Evolutionary conservation across 2,329 filamentous ascomycete species (phyloP), one percentile per base, ranked within the genome.

Genomic region (Penicillium oxalicum): DNA sequence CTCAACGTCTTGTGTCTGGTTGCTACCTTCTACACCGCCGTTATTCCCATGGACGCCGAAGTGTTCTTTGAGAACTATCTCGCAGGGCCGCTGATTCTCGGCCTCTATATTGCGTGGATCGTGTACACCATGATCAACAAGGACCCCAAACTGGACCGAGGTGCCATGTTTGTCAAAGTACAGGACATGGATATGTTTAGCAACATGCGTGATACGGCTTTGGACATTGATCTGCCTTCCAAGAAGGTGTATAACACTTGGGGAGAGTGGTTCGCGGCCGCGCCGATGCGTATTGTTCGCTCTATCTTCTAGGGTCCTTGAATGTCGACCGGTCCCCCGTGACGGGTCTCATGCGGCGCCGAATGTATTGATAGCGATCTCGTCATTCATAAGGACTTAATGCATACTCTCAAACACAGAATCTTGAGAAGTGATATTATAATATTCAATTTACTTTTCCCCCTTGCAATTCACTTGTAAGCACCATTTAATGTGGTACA

Each of bases 1-100:
- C 72, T 87, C 44, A 80, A 79, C 60, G 52, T 75, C 28, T 50
- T 83, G 27, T 75, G 79, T 28, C 65, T 82, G 27, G 63, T 76
- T 13, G 79, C 79, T 5, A 49, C 81, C 63, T 70, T 70, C 53
- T 70, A 61, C 33, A 59, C 62, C 33, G 55, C 62, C 0, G 51
- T 63, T 26, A 52, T 54, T 9, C 50, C 58, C 6, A 67, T 64
- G 37, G 66, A 68, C 36, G 72, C 70, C 0, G 54, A 70, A 42
- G 56, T 55, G 6, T 78, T 77, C 63, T 78, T 78, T 62, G 45
- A 67, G 43, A 60, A 65, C 33, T 77, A 75, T 56, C 71, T 78
- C 5, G 74, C 74, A 12, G 52, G 37, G 4, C 50, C 50, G 1
- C 25, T 58, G n/a, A 44, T 55, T 9, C 49, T 57, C 13, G 55